Percentiles rank a stretch among this genome's conserved stretches.
Evolutionary conservation across 306 rosid genomes (phyloP).

Genomic region (Abrus pulchellus): DNA sequence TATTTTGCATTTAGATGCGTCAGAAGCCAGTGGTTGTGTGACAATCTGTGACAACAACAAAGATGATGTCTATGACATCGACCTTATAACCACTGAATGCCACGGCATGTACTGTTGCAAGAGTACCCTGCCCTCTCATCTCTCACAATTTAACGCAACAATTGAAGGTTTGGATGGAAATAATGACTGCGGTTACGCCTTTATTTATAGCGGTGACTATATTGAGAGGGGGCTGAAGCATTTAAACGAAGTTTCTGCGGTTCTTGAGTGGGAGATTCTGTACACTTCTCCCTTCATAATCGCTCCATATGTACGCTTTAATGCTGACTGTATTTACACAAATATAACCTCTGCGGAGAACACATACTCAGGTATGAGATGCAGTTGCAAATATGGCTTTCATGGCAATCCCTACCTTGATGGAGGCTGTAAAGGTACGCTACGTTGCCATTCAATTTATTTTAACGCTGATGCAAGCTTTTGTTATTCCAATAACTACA

Average conservation of each 20-base stretch:
- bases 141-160: constrained; percentile 16
- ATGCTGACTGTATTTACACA: rapidly evolving
- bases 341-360: neutral
- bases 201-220: too few relatives aligned
- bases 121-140: neutral
- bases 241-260: neutral
- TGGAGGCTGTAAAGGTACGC: constrained; percentile 15
- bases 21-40: constrained; percentile 37
- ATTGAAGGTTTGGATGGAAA: neutral
- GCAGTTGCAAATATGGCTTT: neutral
- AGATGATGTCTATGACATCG: neutral
- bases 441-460: too few relatives aligned
- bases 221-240: neutral
- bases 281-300: neutral
- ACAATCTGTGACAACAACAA: constrained; percentile 38
- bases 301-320: too few relatives aligned
- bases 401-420: neutral
- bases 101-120: constrained; percentile 33
- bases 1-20: constrained; percentile 5
- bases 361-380: neutral
- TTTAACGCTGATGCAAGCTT: too few relatives aligned
- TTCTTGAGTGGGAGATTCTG: constrained; percentile 24
- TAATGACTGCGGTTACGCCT: neutral
- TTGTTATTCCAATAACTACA: too few relatives aligned
- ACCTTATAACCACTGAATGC: constrained; percentile 20